phyloP scores from a whole-genome alignment of 2,329 filamentous ascomycete species.

The Ascochyta clinopodiicola region DNA sequence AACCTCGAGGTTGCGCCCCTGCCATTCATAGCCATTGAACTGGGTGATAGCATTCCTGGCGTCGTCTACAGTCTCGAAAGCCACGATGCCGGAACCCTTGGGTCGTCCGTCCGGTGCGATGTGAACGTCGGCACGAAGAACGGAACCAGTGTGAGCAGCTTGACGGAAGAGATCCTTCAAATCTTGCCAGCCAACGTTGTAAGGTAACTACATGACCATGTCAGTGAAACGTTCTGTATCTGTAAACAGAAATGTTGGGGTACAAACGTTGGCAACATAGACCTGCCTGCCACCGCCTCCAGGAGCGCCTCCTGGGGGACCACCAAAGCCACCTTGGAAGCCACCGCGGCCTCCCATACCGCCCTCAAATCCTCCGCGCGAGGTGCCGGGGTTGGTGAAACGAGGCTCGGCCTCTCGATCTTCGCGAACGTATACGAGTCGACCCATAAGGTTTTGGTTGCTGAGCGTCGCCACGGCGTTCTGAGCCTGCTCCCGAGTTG shows the following conservation, averaged over 20 bases:
- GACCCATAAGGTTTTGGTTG: constrained; percentile 98
- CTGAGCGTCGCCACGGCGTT: constrained; percentile 96
- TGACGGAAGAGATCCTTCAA: constrained; percentile 98
- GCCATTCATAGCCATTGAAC: constrained; percentile 99
- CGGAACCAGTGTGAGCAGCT: constrained; percentile 62
- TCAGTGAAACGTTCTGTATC: constrained; percentile 39
- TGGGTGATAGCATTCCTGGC: constrained; percentile 95
- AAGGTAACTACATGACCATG: constrained; percentile 75
- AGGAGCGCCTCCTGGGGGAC: constrained; percentile 64
- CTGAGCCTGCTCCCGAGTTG: constrained; percentile 98
- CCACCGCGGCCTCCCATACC: constrained; percentile 51
- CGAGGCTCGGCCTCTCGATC: constrained; percentile 98
- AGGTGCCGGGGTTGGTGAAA: constrained; percentile 75
- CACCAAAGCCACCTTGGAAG: constrained; percentile 55
- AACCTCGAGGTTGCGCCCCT: constrained; percentile 90
- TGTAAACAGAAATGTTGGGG: constrained; percentile 39
- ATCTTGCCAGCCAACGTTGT: constrained; percentile 98
- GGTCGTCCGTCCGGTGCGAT: constrained; percentile 88
- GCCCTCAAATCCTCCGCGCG: constrained; percentile 59
- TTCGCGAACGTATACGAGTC: constrained; percentile 98
- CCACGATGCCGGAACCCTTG: constrained; percentile 96
- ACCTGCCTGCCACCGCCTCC: constrained; percentile 82
- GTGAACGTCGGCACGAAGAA: constrained; percentile 96
- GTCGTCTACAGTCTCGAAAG: constrained; percentile 93
- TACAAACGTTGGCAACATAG: constrained; percentile 97